These are phyloP conservation scores for Diaporthe humulicola DNA, from an alignment of 2,329 filamentous ascomycete genomes.

Conservation along the genomic window DNA sequence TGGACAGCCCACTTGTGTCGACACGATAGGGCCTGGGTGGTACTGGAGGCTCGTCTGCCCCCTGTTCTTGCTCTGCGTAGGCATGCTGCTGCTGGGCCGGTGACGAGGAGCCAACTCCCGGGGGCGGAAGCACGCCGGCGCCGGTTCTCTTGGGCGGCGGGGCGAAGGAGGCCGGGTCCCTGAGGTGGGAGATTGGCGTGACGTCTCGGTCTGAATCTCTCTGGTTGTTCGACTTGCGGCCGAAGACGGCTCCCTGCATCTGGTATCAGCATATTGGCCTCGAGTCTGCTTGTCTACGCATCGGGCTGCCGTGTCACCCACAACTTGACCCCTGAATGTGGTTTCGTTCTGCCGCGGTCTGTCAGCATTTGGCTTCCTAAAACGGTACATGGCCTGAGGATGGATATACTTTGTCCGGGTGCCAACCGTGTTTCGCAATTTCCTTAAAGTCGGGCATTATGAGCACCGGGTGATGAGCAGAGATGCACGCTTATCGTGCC, in stretches of 20 bases:
- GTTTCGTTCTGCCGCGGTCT: slow-evolving; percentile 28
- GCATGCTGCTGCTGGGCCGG: slow-evolving; percentile 46
- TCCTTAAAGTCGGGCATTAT: slow-evolving; percentile 62
- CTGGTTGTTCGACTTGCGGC: slow-evolving; percentile 27
- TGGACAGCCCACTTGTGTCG: slow-evolving; percentile 79
- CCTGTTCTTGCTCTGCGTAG: slow-evolving; percentile 48
- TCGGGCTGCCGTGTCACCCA: slow-evolving; percentile 49
- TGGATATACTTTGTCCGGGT: slow-evolving; percentile 57
- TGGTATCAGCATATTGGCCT: slow-evolving; percentile 8
- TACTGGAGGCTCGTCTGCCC: slow-evolving; percentile 53
- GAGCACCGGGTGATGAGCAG: neutral
- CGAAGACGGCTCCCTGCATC: slow-evolving; percentile 33
- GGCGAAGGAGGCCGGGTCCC: slow-evolving; percentile 82
- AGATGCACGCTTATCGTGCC: neutral
- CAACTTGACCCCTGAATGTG: slow-evolving; percentile 59
- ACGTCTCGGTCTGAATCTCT: slow-evolving; percentile 11
- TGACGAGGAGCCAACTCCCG: slow-evolving; percentile 49
- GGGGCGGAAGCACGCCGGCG: slow-evolving; percentile 41
- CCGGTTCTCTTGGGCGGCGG: slow-evolving; percentile 79
- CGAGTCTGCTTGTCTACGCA: neutral
- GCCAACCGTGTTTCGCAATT: slow-evolving; percentile 66
- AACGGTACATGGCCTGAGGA: neutral
- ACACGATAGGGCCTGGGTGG: slow-evolving; percentile 76
- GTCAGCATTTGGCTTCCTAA: neutral
- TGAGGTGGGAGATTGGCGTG: slow-evolving; percentile 65